Percentiles rank a stretch among this genome's conserved stretches.
Evolutionary conservation across 129 eudicot genomes (phyloP).

Genomic region (sunflower (Helianthus annuus)): HanXRQr2.0-SUNRISE NC_035433.2:132124557-132125056

Average conservation of each 20-base stretch:
- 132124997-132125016: background rate
- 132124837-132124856: background rate
- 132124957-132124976: conserved; percentile 19
- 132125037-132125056: conserved; percentile 89
- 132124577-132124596: conserved; percentile 68
- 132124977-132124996: background rate
- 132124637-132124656: background rate
- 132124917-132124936: conserved; percentile 97
- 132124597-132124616: conserved; percentile 8
- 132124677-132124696: background rate
- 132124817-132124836: background rate
- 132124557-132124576: conserved; percentile 87
- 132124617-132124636: background rate
- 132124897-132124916: conserved; percentile 89
- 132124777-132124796: background rate
- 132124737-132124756: background rate
- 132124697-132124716: background rate
- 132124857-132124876: conserved; percentile 54
- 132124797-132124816: background rate
- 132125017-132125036: conserved; percentile 42
- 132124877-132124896: conserved; percentile 95
- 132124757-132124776: background rate
- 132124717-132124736: background rate
- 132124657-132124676: background rate
- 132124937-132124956: conserved; percentile 88